Evolutionary conservation across 1,284 basidiomycete species (phyloP).

Genomic region (Cystobasidium slooffiae): DNA sequence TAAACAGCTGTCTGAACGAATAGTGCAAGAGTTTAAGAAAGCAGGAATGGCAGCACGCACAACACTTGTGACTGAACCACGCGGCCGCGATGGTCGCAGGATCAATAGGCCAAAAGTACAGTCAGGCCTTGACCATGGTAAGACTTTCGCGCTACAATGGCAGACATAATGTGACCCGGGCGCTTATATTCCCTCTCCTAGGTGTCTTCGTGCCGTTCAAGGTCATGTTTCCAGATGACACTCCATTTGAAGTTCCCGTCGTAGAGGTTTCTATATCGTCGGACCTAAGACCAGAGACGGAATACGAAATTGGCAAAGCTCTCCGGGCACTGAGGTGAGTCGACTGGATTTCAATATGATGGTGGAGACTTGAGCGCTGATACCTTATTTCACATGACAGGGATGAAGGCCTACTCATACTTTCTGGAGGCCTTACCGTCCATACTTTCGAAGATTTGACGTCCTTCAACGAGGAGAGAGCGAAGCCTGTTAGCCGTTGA

Average conservation of each 20-base stretch:
- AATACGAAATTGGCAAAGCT: conserved; percentile 70
- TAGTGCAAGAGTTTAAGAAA: conserved; percentile 68
- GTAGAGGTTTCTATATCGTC: conserved; percentile 72
- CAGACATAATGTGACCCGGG: not conserved
- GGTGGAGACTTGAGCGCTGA: not conserved
- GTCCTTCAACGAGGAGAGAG: conserved; percentile 63
- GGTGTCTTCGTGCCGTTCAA: conserved; percentile 72
- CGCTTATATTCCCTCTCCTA: not conserved
- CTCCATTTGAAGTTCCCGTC: conserved; percentile 64
- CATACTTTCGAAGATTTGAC: conserved; percentile 64
- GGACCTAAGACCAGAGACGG: conserved; percentile 65
- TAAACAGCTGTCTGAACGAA: conserved; percentile 62
- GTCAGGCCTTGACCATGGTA: conserved; percentile 63
- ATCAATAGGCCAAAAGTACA: conserved; percentile 63
- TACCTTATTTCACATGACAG: conserved; percentile 54
- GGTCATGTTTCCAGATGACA: conserved; percentile 67
- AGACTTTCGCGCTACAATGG: not conserved
- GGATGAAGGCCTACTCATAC: conserved; percentile 68
- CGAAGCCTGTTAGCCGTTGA: conserved; percentile 56
- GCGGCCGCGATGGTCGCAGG: conserved; percentile 71
- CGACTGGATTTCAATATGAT: not conserved
- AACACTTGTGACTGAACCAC: conserved; percentile 62
- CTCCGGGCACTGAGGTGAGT: conserved; percentile 65
- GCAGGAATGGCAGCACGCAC: conserved; percentile 66
- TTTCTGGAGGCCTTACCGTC: conserved; percentile 69